These are phyloP conservation scores for Chytriomyces sp. DNA, from an alignment of 192 early-diverging fungal species.

Conservation along the genomic window DNA sequence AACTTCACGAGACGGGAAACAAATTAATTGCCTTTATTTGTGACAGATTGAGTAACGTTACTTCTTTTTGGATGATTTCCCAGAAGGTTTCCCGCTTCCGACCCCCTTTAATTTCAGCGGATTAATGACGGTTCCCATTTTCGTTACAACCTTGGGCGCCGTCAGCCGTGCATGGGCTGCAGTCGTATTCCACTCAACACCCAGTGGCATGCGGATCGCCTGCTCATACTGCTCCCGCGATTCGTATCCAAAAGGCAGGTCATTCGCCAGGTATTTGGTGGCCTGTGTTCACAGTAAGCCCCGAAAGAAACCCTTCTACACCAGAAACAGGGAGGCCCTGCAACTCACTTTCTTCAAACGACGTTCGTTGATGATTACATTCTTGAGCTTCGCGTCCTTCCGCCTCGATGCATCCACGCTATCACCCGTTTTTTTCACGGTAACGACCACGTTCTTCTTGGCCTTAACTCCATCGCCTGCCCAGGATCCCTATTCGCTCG, in stretches of 20 bases:
- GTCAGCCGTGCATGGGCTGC: constrained; percentile 71
- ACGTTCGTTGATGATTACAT: constrained; percentile 96
- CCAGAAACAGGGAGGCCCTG: background rate
- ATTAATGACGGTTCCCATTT: constrained; percentile 84
- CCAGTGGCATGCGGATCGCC: constrained; percentile 80
- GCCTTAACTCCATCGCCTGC: constrained; percentile 64
- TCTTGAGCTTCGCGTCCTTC: constrained; percentile 67
- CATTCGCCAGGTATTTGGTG: constrained; percentile 68
- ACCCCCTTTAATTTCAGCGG: constrained; percentile 54
- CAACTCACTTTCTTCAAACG: constrained; percentile 71
- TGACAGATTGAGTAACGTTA: no score
- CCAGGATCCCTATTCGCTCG: constrained; percentile 69
- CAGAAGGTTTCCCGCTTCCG: background rate
- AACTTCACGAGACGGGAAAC: no score
- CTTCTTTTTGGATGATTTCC: background rate
- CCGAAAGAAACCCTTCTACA: background rate
- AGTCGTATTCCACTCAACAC: constrained; percentile 94
- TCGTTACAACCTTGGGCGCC: constrained; percentile 80
- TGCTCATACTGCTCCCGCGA: constrained; percentile 87
- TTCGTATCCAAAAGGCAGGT: constrained; percentile 84
- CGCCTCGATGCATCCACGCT: constrained; percentile 44
- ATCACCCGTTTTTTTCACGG: constrained; percentile 47
- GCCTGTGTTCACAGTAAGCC: constrained; percentile 41
- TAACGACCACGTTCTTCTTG: constrained; percentile 64
- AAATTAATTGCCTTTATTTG: no score